Evolutionary conservation across 176 grass and related monocot species (phyloP).

Genomic region (Oryza meridionalis): DNA sequence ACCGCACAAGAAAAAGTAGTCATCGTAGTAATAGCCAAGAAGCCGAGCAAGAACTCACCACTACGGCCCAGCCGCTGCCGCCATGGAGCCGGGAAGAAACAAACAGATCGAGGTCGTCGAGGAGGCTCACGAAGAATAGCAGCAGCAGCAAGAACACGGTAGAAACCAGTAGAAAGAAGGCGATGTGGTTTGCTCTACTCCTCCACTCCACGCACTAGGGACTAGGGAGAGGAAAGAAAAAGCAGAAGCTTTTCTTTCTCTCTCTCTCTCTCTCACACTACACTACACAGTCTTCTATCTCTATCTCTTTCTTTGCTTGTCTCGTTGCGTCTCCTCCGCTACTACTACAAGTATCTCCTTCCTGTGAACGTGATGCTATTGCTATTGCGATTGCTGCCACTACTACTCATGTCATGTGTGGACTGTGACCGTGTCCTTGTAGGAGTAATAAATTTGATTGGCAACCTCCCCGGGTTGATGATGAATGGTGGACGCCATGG

Average conservation of each 20-base stretch:
- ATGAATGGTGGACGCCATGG: neutral
- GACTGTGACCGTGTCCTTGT: constrained; percentile 47
- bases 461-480: neutral
- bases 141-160: neutral
- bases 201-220: constrained; percentile 17
- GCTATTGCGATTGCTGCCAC: constrained; percentile 2
- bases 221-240: constrained; percentile 22
- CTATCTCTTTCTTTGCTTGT: constrained; percentile 14
- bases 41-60: constrained; percentile 36
- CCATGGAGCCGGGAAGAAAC: constrained; percentile 29
- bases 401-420: constrained; percentile 31
- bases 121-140: neutral
- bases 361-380: constrained; percentile 18
- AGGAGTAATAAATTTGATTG: constrained; percentile 19
- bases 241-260: constrained; percentile 12
- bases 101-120: neutral
- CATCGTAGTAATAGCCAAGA: neutral
- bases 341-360: neutral
- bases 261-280: neutral
- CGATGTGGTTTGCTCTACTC: too few relatives aligned
- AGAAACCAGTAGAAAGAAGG: too few relatives aligned
- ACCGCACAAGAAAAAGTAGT: neutral
- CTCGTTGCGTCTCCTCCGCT: constrained; percentile 17
- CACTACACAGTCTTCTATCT: neutral
- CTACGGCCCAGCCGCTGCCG: constrained; percentile 16